phyloP scores from a whole-genome alignment of 208 protist species.

The Wallacemonas sp. region DNA sequence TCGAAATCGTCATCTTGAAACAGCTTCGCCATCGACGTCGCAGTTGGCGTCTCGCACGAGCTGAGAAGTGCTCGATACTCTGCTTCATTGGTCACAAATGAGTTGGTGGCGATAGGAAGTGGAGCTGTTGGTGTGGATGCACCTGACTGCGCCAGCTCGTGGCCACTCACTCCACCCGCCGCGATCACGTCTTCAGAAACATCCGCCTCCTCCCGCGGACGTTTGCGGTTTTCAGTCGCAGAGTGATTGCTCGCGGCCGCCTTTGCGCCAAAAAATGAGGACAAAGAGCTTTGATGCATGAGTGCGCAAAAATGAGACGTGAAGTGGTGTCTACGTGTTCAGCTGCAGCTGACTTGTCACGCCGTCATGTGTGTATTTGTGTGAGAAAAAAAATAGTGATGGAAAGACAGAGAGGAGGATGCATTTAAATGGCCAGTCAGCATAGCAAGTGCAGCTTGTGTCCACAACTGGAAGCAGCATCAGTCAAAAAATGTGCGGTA shows the following conservation, averaged over 20 bases:
- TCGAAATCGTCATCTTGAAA: constrained; percentile 54
- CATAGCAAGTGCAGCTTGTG: too few relatives aligned
- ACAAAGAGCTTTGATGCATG: constrained; percentile 15
- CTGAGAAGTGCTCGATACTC: constrained; percentile 28
- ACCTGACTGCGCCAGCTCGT: too few relatives aligned
- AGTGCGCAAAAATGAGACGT: too few relatives aligned
- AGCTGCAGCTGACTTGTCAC: too few relatives aligned
- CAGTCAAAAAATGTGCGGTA: too few relatives aligned
- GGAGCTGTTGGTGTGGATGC: too few relatives aligned
- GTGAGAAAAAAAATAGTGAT: neutral
- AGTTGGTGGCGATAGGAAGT: constrained; percentile 14
- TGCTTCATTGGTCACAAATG: constrained; percentile 22
- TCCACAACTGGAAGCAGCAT: too few relatives aligned
- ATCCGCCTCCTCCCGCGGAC: neutral
- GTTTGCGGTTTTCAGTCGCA: neutral
- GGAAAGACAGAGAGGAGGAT: neutral
- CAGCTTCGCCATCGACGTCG: constrained; percentile 80
- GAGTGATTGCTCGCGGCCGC: neutral
- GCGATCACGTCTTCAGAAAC: neutral
- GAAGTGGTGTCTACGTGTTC: too few relatives aligned
- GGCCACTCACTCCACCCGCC: too few relatives aligned
- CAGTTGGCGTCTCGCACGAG: constrained; percentile 30
- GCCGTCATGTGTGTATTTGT: neutral
- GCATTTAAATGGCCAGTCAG: too few relatives aligned
- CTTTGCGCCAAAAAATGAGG: constrained; percentile 17